These are phyloP conservation scores for Candida endomychidarum DNA, from an alignment of 805 yeast species.

Conservation along the genomic window DNA sequence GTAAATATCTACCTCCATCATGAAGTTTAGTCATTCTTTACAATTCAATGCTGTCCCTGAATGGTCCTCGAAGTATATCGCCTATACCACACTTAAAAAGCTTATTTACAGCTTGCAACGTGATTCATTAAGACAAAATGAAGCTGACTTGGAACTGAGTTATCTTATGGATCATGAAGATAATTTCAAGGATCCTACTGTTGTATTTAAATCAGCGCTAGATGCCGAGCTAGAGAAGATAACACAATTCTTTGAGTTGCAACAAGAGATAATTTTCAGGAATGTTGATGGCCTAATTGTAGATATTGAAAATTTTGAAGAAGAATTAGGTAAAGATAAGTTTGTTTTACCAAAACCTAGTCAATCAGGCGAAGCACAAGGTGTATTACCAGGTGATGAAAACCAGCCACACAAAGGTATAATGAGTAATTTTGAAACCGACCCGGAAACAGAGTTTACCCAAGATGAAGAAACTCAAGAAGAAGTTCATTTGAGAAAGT, in stretches of 20 bases:
- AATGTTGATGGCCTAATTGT: slow-evolving; percentile 56
- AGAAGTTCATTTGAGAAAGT: slow-evolving; percentile 5
- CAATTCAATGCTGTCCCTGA: slow-evolving; percentile 98
- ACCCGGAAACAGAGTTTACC: slow-evolving; percentile 37
- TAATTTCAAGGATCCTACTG: slow-evolving; percentile 45
- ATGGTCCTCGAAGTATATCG: slow-evolving; percentile 91
- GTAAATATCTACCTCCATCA: slow-evolving; percentile 29
- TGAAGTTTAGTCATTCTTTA: slow-evolving; percentile 94
- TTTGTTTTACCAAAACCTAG: slow-evolving; percentile 5
- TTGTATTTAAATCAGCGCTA: slow-evolving; percentile 66
- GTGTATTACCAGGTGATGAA: background rate
- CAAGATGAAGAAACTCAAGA: slow-evolving; percentile 28
- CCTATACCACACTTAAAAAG: slow-evolving; percentile 85
- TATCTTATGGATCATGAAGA: slow-evolving; percentile 30
- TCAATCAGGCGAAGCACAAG: slow-evolving; percentile 6
- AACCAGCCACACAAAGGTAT: background rate
- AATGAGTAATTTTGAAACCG: slow-evolving; percentile 20
- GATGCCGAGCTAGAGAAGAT: slow-evolving; percentile 77
- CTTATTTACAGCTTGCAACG: slow-evolving; percentile 80
- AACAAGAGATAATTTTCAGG: slow-evolving; percentile 57
- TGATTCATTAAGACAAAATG: slow-evolving; percentile 39
- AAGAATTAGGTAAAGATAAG: slow-evolving; percentile 19
- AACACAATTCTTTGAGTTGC: slow-evolving; percentile 67
- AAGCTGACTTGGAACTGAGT: slow-evolving; percentile 30
- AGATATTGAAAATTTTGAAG: slow-evolving; percentile 65